Evolutionary conservation across 352 stramenopile species (phyloP).

Genomic region (Pythium pectinolyticum): DNA sequence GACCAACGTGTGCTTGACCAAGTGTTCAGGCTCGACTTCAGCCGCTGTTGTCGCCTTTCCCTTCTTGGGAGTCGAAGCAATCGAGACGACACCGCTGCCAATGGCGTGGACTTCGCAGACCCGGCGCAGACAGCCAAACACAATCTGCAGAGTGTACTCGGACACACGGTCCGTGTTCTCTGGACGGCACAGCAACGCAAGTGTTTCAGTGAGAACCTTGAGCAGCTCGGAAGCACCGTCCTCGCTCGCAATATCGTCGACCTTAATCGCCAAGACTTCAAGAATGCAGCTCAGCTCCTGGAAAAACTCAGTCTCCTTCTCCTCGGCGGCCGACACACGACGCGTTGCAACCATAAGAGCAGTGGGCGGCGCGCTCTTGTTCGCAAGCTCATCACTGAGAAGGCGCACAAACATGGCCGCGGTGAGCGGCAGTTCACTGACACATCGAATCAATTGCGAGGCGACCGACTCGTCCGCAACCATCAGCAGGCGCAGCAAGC

Average conservation of each 20-base stretch:
- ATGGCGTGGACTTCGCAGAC: slow-evolving; percentile 55
- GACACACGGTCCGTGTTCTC: slow-evolving; percentile 58
- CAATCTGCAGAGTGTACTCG: slow-evolving; percentile 80
- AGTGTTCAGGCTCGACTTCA: slow-evolving; percentile 49
- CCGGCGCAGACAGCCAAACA: slow-evolving; percentile 75
- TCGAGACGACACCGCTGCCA: not conserved
- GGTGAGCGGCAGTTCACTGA: slow-evolving; percentile 54
- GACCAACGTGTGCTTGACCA: slow-evolving; percentile 80
- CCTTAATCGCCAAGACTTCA: slow-evolving; percentile 74
- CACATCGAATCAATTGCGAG: slow-evolving; percentile 49
- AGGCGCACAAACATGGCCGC: slow-evolving; percentile 57
- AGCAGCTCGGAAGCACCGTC: slow-evolving; percentile 41
- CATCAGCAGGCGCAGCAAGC: slow-evolving; percentile 60
- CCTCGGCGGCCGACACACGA: slow-evolving; percentile 8
- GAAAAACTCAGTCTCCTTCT: slow-evolving; percentile 34
- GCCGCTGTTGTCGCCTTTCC: slow-evolving; percentile 28
- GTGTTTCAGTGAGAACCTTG: slow-evolving; percentile 53
- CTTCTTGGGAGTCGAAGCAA: slow-evolving; percentile 5
- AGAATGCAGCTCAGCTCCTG: slow-evolving; percentile 71
- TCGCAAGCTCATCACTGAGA: slow-evolving; percentile 43
- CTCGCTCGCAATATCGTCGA: slow-evolving; percentile 39
- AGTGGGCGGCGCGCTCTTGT: slow-evolving; percentile 13
- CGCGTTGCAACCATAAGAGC: slow-evolving; percentile 17
- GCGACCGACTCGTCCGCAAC: slow-evolving; percentile 58
- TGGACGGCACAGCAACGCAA: slow-evolving; percentile 56